A percentile compares a stretch with the other conserved stretches of the same genome.
Conservation (phyloP, 2,329 filamentous ascomycete species). For the Aspergillus sp. region DNA sequence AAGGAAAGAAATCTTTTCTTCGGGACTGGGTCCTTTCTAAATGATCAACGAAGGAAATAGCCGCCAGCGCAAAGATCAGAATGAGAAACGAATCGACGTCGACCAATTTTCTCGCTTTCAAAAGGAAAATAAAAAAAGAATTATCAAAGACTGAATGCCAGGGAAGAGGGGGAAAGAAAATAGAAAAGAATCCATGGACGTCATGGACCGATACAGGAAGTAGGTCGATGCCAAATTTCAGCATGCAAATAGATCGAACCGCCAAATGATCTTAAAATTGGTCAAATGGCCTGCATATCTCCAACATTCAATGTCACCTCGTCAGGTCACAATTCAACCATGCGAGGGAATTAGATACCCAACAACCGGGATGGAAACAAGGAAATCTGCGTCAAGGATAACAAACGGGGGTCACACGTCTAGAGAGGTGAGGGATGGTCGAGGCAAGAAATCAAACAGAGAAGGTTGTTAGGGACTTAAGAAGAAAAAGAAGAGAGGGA, state of each 20-base stretch:
- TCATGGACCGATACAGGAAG: conserved; percentile 6
- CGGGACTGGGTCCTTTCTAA: background rate
- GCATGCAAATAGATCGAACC: conserved; percentile 13
- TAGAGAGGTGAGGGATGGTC: too few relatives aligned
- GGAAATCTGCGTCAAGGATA: conserved; percentile 1
- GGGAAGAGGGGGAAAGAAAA: conserved; percentile 17
- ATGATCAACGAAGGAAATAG: conserved; percentile 1
- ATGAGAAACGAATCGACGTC: background rate
- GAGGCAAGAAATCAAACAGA: too few relatives aligned
- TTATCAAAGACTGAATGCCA: conserved; percentile 8
- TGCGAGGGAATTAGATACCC: conserved; percentile 6
- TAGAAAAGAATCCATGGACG: conserved; percentile 9
- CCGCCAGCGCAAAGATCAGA: background rate
- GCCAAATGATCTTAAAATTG: conserved; percentile 7
- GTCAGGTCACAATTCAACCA: conserved; percentile 6
- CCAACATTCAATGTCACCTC: conserved; percentile 7
- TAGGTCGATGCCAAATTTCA: conserved; percentile 11
- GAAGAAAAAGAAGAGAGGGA: conserved; percentile 14
- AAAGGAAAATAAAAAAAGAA: conserved; percentile 18
- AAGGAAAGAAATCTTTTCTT: background rate
- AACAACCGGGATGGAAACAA: conserved; percentile 5
- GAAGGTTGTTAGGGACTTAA: background rate
- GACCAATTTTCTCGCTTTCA: conserved; percentile 16
- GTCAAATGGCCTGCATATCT: conserved; percentile 3
- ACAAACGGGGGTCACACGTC: too few relatives aligned